Percentiles rank a stretch among this genome's conserved stretches.
These are phyloP conservation scores for Tetradesmus lagerheimii DNA, from an alignment of 139 green algal species.

Conservation along the genomic window DNA sequence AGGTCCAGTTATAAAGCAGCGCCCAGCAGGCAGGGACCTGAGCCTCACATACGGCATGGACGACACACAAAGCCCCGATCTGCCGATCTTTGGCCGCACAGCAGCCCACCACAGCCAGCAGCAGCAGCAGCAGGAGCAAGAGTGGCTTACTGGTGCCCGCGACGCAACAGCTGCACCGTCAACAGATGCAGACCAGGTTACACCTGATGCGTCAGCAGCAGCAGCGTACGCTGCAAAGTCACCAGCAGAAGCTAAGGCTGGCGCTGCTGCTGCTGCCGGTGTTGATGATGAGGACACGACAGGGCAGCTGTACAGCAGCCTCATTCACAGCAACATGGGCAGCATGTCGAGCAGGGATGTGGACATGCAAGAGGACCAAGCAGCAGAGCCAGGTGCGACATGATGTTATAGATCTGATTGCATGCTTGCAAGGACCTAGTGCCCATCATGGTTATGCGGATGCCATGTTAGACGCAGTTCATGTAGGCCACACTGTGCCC, in stretches of 20 bases:
- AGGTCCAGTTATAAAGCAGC: background rate
- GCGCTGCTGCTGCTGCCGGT: background rate
- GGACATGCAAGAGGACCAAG: background rate
- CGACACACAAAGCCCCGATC: constrained; percentile 12
- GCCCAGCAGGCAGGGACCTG: constrained; percentile 15
- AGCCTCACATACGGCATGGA: background rate
- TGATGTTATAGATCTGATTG: too few relatives aligned
- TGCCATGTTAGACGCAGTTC: background rate
- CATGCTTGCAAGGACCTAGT: too few relatives aligned
- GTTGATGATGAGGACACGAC: constrained; percentile 19
- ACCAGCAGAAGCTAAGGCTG: background rate
- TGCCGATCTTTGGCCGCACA: constrained; percentile 42
- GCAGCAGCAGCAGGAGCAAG: constrained; percentile 5
- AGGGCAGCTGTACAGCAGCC: constrained; percentile 45
- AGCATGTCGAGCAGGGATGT: background rate
- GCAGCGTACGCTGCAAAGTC: background rate
- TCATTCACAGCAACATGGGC: constrained; percentile 47
- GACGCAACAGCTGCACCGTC: background rate
- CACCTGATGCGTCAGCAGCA: background rate
- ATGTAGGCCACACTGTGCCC: background rate
- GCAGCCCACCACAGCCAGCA: background rate
- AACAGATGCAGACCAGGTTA: background rate
- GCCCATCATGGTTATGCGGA: too few relatives aligned
- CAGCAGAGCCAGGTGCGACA: background rate
- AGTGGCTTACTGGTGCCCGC: background rate